Base-by-base conservation (phyloP, 148 eudicot species). In the Simmondsia chinensis region DNA sequence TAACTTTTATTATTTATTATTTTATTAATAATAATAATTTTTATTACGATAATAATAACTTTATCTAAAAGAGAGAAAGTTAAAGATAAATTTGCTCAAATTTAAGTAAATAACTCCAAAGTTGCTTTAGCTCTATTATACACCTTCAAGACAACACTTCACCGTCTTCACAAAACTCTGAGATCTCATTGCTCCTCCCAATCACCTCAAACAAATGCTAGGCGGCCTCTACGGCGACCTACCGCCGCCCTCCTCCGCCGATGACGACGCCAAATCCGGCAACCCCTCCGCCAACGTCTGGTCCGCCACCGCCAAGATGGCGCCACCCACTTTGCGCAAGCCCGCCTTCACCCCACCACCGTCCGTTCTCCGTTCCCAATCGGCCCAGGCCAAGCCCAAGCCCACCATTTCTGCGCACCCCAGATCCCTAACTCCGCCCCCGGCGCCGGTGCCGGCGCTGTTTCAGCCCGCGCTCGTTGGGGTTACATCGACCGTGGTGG, bases 191-290 rank as follows among this genome's bases (percentile, higher is more conserved):
- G n/a, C n/a, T n/a, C n/a, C n/a, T n/a, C n/a, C n/a, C n/a, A n/a
- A n/a, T n/a, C n/a, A n/a, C n/a, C n/a, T n/a, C n/a, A n/a, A n/a
- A n/a, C n/a, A 52, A 43, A 81, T 85, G 95, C 54, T 85, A 3
- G 95, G 95, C 9, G 91, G 95, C 0, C 73, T 85, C 25, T 85
- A 85, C 65, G 95, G 95, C 1, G 95, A 85, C 46, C 86, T 85
- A 1, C 95, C 95, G 1, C 91, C 95, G 1, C 95, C 95, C 3
- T 57, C 74, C 9, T 77, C 91, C 2, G 55, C 81, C 45, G 14
- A 75, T 2, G 82, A 74, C n/a, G 83, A 72, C 9, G 71, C 59
- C 21, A 49, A 66, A 23, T 20, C 71, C 56, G 43, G 7, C 46
- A 62, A 50, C 30, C 56, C 73, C 15, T 29, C 66, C 2, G 39